Base-by-base conservation (phyloP, 805 yeast genomes). In the Starmera pachycereana region DNA sequence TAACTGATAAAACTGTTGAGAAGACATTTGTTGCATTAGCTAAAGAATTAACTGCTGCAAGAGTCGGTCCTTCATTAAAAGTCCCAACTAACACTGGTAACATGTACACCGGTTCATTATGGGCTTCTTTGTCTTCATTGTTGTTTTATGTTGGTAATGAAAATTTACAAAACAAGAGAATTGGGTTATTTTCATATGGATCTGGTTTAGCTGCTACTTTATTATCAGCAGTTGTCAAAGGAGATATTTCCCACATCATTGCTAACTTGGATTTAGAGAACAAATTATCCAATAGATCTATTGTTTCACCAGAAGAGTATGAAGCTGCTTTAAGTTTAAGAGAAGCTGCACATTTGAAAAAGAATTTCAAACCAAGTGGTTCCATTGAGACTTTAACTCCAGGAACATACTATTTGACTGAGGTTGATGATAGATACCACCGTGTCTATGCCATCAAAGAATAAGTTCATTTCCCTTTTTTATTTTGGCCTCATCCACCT, bases 31-130 rank as follows among this genome's bases (percentile, higher is more conserved):
- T 81, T 52, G 78, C 72, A n/a, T 63, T 78, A 46, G 71, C 86
- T 43, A 86, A 88, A 71, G 78, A 74, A 44, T 65, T 69, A 47
- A 69, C 77, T 46, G 74, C 75, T 47, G 74, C 70, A 56, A 76
- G 86, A 62, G 87, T 92, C 43, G 69, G 69, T 38, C 92, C 96
- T 30, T 78, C 95, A 14, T 70, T 92, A 62, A 71, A 67, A 52
- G 87, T 88, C 35, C 90, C 97, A 58, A 90, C 97, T 47, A 90
- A 90, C 67, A 87, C 95, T 47, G 99, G 99, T 67, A 92, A 92
- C 74, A 83, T 89, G 85, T 92, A 92, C 75, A 86, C 97, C 35
- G 97, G 89, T 48, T 85, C 96, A 30, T 78, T 87, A 37, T 92
- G 84, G 74, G 80, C 95, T 30, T 76, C 96, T 8, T 72, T 92